Evolutionary conservation across 2,329 filamentous ascomycete species (phyloP).

Genomic region (Sarocladium oryzae): DNA sequence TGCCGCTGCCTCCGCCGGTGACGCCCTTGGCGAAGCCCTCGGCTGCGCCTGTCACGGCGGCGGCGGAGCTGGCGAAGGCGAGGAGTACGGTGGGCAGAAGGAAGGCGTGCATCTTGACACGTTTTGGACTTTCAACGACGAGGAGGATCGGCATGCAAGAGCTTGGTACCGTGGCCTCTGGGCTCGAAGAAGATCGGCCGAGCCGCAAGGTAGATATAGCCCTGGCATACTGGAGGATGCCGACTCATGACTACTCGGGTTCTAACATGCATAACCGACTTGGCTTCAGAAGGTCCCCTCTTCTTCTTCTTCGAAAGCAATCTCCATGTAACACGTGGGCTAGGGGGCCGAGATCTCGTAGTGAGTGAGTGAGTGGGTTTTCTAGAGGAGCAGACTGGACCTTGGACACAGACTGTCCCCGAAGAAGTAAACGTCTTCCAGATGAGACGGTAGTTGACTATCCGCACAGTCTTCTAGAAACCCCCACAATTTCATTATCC

Average conservation of each 20-base stretch:
- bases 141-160: not conserved
- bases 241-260: not conserved
- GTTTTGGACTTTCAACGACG: not conserved
- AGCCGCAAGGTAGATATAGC: not conserved
- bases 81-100: not conserved
- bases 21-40: constrained; percentile 42
- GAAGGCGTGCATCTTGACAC: not conserved
- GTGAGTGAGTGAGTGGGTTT: too few relatives aligned
- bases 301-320: not conserved
- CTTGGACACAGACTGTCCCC: not conserved
- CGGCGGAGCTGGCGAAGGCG: constrained; percentile 19
- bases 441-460: not conserved
- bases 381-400: not conserved
- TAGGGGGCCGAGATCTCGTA: too few relatives aligned
- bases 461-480: not conserved
- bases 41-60: constrained; percentile 30
- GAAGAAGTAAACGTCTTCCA: not conserved
- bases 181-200: not conserved
- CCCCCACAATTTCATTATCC: not conserved
- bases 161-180: not conserved
- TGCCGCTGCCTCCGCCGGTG: constrained; percentile 52
- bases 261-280: not conserved
- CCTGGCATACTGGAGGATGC: not conserved
- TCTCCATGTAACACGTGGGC: not conserved
- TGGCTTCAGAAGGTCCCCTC: not conserved